Percentiles rank a stretch among this genome's conserved stretches.
Conservation (phyloP, 129 eudicot genomes). For the Flaveria sonorensis region DNA sequence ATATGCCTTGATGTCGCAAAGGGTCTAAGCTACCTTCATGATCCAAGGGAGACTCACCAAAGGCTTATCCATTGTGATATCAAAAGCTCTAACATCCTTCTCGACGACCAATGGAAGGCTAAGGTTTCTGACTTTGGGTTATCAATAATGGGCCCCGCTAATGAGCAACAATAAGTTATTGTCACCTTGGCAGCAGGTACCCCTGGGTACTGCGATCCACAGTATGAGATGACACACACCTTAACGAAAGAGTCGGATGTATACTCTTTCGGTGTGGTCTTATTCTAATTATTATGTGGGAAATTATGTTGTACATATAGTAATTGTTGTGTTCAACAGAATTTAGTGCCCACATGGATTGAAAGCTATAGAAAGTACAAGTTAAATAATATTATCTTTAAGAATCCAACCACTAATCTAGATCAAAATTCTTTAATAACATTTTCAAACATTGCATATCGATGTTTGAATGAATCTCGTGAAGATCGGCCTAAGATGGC, state of each 20-base stretch:
- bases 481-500: conserved; percentile 22
- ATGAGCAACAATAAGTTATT: background rate
- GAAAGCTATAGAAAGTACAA: background rate
- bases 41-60: conserved; percentile 28
- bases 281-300: conserved; percentile 2
- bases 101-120: conserved; percentile 34
- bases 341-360: conserved; percentile 12
- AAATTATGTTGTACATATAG: background rate
- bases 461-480: conserved; percentile 12
- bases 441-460: conserved; percentile 23
- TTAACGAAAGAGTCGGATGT: conserved; percentile 1
- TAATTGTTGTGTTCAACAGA: background rate
- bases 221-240: background rate
- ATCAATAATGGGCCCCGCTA: conserved; percentile 14
- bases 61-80: conserved; percentile 39
- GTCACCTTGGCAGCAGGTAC: conserved; percentile 12
- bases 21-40: conserved; percentile 38
- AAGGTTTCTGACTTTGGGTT: conserved; percentile 41
- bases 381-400: conserved; percentile 12
- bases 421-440: conserved; percentile 2
- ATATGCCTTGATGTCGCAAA: conserved; percentile 30
- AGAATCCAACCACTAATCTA: background rate
- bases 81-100: conserved; percentile 36
- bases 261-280: conserved; percentile 5
- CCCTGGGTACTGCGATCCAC: background rate